Evolutionary conservation across 306 rosid species (phyloP).

Genomic region (Sphenostylis stenocarpa): DNA sequence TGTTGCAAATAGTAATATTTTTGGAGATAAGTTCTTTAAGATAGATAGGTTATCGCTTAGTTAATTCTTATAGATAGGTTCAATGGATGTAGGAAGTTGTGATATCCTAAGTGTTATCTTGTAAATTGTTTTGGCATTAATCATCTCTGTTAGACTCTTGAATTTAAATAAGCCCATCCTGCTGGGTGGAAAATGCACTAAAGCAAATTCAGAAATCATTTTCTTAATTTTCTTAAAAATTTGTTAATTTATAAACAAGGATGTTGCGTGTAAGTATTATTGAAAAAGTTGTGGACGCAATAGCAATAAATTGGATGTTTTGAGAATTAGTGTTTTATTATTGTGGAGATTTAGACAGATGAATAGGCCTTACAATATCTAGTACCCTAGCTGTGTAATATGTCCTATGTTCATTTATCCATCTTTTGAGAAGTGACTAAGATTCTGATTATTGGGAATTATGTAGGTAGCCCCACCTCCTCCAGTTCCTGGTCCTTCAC

Average conservation of each 20-base stretch:
- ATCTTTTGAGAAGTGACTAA: slow-evolving; percentile 13
- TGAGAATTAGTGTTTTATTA: slow-evolving; percentile 17
- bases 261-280: not conserved
- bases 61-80: not conserved
- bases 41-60: no score
- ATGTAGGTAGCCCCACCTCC: slow-evolving; percentile 63
- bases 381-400: not conserved
- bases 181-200: not conserved
- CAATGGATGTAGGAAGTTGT: not conserved
- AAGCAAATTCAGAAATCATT: not conserved
- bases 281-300: not conserved
- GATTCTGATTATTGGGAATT: slow-evolving; percentile 36
- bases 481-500: slow-evolving; percentile 64
- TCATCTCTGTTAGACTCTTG: not conserved
- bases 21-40: not conserved
- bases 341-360: not conserved
- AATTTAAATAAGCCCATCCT: not conserved
- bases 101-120: not conserved
- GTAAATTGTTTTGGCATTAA: not conserved
- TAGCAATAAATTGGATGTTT: not conserved
- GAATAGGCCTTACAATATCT: not conserved
- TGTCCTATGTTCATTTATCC: slow-evolving; percentile 20
- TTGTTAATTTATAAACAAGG: not conserved
- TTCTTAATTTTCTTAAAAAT: not conserved
- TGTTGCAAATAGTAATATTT: not conserved